Conservation (phyloP, 23 red algal genomes). For the Gracilaria domingensis region DNA sequence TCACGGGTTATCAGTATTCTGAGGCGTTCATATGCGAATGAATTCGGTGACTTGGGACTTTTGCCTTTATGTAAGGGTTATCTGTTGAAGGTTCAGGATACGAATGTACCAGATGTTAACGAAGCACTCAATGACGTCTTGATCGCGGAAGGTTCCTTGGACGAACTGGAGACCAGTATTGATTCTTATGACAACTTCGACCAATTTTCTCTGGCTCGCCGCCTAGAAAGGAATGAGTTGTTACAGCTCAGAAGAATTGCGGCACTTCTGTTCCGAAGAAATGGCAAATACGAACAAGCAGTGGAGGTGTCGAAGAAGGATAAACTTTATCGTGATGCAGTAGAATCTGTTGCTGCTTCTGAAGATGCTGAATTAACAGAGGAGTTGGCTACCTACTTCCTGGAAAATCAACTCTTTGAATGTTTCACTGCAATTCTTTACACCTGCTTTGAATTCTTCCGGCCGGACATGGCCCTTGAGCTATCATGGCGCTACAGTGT, state of each 20-base stretch:
- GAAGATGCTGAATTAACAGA: slow-evolving; percentile 90
- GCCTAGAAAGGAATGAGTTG: slow-evolving; percentile 82
- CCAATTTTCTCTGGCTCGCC: slow-evolving; percentile 83
- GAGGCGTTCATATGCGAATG: slow-evolving; percentile 53
- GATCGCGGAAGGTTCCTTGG: slow-evolving; percentile 84
- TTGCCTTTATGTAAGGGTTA: slow-evolving; percentile 91
- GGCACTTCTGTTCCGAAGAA: slow-evolving; percentile 79
- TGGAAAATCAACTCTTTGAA: slow-evolving; percentile 82
- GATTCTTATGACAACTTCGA: slow-evolving; percentile 97
- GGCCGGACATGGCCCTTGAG: slow-evolving; percentile 93
- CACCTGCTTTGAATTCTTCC: slow-evolving; percentile 93
- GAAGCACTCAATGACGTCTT: slow-evolving; percentile 96
- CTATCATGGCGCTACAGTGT: slow-evolving; percentile 87
- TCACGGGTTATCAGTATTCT: slow-evolving; percentile 85
- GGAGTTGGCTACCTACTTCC: slow-evolving; percentile 87
- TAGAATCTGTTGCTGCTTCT: slow-evolving; percentile 85
- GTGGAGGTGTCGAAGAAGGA: slow-evolving; percentile 92
- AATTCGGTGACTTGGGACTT: slow-evolving; percentile 82
- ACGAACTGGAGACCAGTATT: slow-evolving; percentile 79
- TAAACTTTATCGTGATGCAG: slow-evolving; percentile 84
- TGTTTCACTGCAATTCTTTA: slow-evolving; percentile 90
- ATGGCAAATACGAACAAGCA: slow-evolving; percentile 95
- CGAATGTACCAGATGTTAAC: slow-evolving; percentile 93
- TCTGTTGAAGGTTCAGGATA: slow-evolving; percentile 86
- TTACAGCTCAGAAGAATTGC: slow-evolving; percentile 80